phyloP scores from a whole-genome alignment of 1,139 yeast genomes.

The Nakaseomyces kungkrabaensis region DNA sequence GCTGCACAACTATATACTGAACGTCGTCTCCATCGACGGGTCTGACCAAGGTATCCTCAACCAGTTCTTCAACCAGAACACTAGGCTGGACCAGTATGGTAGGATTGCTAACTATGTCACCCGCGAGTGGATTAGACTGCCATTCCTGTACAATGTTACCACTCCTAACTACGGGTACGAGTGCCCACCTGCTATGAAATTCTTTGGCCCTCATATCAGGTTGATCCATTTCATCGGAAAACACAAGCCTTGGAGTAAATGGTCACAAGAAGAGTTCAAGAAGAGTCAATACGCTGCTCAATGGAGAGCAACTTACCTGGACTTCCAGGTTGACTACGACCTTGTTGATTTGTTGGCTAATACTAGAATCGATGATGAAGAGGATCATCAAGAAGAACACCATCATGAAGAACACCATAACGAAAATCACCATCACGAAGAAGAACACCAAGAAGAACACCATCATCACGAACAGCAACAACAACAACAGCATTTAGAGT shows the following conservation, averaged over 20 bases:
- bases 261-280: constrained; percentile 8
- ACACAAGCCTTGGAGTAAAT: constrained; percentile 63
- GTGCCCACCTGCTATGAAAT: constrained; percentile 64
- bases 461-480: constrained; percentile 16
- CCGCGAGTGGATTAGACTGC: constrained; percentile 55
- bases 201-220: constrained; percentile 47
- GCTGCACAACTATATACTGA: constrained; percentile 34
- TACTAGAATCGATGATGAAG: not conserved
- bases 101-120: not conserved
- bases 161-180: constrained; percentile 67
- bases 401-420: not conserved
- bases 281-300: constrained; percentile 11
- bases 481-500: not conserved
- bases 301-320: constrained; percentile 16
- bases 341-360: constrained; percentile 4
- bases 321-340: constrained; percentile 12
- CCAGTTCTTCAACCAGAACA: constrained; percentile 49
- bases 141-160: constrained; percentile 80
- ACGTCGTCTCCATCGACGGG: constrained; percentile 65
- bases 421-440: not conserved
- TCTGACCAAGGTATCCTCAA: constrained; percentile 93
- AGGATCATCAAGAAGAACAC: not conserved
- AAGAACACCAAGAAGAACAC: constrained; percentile 5
- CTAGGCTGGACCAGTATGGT: not conserved
- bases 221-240: constrained; percentile 77